Conservation (phyloP, 176 grass and related monocot species). For the Zea luxurians region DNA sequence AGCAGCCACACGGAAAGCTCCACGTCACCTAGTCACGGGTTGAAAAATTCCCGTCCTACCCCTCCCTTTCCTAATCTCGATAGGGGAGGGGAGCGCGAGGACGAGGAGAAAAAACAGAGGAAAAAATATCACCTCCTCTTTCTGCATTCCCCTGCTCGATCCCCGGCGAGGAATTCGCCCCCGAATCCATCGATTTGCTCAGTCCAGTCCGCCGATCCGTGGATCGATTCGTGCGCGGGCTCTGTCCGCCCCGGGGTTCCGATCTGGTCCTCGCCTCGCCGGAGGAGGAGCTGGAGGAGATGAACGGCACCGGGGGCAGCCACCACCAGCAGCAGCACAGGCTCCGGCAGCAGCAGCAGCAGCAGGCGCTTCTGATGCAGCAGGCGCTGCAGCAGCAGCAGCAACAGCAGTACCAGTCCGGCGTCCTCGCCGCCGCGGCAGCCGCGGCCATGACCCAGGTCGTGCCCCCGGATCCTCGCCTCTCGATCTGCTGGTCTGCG, state of each 20-base stretch:
- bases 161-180: constrained; percentile 43
- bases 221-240: constrained; percentile 28
- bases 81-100: constrained; percentile 46
- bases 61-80: constrained; percentile 29
- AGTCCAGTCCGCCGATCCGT: constrained; percentile 32
- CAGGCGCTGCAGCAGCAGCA: constrained; percentile 64
- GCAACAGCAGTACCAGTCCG: constrained; percentile 55
- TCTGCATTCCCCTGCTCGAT: constrained; percentile 48
- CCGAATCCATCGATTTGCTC: constrained; percentile 44
- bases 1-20: constrained; percentile 5
- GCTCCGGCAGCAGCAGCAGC: constrained; percentile 53
- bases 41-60: constrained; percentile 37
- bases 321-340: constrained; percentile 59
- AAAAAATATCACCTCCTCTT: constrained; percentile 51
- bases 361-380: constrained; percentile 73
- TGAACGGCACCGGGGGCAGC: constrained; percentile 52
- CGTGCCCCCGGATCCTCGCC: constrained; percentile 10
- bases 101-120: constrained; percentile 41
- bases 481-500: constrained; percentile 41
- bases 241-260: constrained; percentile 19
- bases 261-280: constrained; percentile 51
- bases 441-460: constrained; percentile 73
- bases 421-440: constrained; percentile 62
- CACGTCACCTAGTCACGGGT: constrained; percentile 32
- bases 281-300: constrained; percentile 8